Percentiles rank a stretch among this genome's conserved stretches.
Evolutionary conservation across 1,139 yeast genomes (phyloP).

Genomic region (Geotrichum candidum): DNA sequence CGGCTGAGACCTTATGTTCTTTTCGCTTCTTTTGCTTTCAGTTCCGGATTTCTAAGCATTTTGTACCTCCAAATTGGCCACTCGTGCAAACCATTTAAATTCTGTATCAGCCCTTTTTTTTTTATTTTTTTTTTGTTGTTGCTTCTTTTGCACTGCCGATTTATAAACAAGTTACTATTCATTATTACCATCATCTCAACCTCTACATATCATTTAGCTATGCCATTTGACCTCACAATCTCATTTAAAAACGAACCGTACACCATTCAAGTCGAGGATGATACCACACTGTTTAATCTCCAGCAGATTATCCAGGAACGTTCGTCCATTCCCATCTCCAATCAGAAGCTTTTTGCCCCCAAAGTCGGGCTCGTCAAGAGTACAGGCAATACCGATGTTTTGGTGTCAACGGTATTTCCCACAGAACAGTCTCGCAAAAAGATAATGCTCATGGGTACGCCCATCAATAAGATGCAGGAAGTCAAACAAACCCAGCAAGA

Average conservation of each 20-base stretch:
- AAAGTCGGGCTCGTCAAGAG: conserved; percentile 27
- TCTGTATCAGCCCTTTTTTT: background rate
- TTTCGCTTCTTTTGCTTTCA: background rate
- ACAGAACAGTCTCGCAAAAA: conserved; percentile 23
- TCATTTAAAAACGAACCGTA: conserved; percentile 12
- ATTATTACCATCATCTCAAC: background rate
- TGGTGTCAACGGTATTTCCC: conserved; percentile 21
- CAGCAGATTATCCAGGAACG: conserved; percentile 27
- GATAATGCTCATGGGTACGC: conserved; percentile 31
- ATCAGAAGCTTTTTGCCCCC: conserved; percentile 31
- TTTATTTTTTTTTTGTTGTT: no score
- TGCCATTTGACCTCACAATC: conserved; percentile 9
- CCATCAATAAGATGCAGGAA: conserved; percentile 24
- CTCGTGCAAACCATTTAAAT: background rate
- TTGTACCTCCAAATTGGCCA: background rate
- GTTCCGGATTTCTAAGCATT: background rate
- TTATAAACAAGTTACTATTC: background rate
- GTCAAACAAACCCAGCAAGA: conserved; percentile 28
- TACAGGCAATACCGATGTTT: conserved; percentile 19
- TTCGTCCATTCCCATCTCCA: conserved; percentile 28
- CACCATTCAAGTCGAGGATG: conserved; percentile 9
- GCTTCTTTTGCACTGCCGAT: no score
- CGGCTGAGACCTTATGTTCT: background rate
- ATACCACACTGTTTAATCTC: conserved; percentile 22
- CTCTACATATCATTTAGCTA: background rate